phyloP scores from a whole-genome alignment of 202 grass and related monocot species.

The Setaria viridis region DNA sequence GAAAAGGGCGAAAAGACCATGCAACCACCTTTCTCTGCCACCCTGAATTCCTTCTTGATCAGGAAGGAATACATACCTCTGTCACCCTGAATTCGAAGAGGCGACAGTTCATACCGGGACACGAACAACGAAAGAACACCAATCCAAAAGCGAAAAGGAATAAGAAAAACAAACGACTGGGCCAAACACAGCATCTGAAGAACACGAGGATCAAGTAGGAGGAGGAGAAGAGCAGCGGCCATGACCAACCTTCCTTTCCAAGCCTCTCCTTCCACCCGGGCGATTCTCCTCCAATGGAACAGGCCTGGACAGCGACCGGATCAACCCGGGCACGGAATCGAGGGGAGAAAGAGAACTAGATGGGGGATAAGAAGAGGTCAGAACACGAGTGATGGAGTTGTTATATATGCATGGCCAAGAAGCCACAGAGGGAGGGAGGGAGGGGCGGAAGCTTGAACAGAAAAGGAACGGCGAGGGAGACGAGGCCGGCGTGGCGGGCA shows the following conservation, averaged over 20 bases:
- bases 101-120: background rate
- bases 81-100: background rate
- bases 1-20: background rate
- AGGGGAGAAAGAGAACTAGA: background rate
- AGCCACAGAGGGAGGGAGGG: background rate
- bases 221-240: background rate
- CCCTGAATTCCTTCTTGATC: background rate
- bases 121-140: background rate
- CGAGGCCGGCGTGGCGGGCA: conserved; percentile 37
- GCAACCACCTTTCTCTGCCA: background rate
- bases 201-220: background rate
- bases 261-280: background rate
- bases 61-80: background rate
- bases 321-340: background rate
- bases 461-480: background rate
- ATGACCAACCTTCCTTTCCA: conserved; percentile 39
- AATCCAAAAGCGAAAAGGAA: background rate
- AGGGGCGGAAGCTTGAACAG: conserved; percentile 1
- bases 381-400: conserved; percentile 20
- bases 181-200: background rate
- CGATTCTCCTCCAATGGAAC: conserved; percentile 38
- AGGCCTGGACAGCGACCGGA: conserved; percentile 17
- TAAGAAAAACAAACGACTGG: background rate
- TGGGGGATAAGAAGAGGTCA: conserved; percentile 7
- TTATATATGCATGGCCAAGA: conserved; percentile 55